Evolutionary conservation across 2,329 filamentous ascomycete genomes (phyloP).

Genomic region (Balansia obtecta): DNA sequence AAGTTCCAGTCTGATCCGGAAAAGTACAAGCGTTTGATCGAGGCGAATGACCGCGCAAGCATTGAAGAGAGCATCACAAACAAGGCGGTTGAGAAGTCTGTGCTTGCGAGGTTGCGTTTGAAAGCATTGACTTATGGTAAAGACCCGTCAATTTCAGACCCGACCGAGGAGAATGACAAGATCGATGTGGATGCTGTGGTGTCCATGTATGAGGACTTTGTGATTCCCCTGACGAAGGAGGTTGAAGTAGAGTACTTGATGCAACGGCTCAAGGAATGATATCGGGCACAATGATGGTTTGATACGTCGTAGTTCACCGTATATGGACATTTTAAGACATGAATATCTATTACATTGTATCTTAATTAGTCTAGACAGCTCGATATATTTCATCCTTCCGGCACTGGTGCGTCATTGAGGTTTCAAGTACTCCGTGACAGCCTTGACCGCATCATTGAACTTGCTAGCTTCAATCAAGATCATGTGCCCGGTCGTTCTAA

Average conservation of each 20-base stretch:
- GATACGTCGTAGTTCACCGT: not conserved
- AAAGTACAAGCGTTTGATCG: conserved; percentile 71
- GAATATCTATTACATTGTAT: not conserved
- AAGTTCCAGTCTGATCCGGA: conserved; percentile 83
- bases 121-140: conserved; percentile 93
- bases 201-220: conserved; percentile 78
- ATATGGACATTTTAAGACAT: too few species aligned
- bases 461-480: conserved; percentile 73
- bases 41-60: conserved; percentile 62
- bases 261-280: conserved; percentile 56
- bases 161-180: conserved; percentile 51
- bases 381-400: not conserved
- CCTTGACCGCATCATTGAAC: conserved; percentile 65
- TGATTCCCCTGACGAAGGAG: conserved; percentile 95
- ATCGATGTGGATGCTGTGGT: conserved; percentile 89
- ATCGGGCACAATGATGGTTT: not conserved
- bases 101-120: conserved; percentile 70
- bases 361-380: not conserved
- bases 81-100: conserved; percentile 75
- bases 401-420: conserved; percentile 17
- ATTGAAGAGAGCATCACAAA: conserved; percentile 90
- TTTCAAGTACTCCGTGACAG: conserved; percentile 61
- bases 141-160: conserved; percentile 57
- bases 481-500: conserved; percentile 72
- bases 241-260: conserved; percentile 98